Conservation (phyloP, 495 filamentous ascomycete species). For the Tuber microsphaerosporum region DNA sequence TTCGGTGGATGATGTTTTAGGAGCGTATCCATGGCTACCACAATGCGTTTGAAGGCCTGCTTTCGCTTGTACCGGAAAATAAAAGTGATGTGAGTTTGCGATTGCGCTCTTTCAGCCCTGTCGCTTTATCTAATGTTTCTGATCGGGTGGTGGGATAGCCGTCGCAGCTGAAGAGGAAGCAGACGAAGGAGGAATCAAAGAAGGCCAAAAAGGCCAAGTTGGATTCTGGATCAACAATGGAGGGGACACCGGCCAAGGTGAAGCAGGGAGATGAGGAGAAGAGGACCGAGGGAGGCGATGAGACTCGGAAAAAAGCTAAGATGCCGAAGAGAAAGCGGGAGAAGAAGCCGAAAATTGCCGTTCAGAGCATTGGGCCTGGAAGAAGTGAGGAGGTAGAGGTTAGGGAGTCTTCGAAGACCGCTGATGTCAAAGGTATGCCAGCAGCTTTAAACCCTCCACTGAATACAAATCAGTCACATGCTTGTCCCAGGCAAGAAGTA, state of each 20-base stretch:
- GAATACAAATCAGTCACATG: slow-evolving; percentile 41
- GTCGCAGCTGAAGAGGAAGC: slow-evolving; percentile 42
- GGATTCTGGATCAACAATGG: slow-evolving; percentile 42
- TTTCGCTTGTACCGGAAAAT: slow-evolving; percentile 88
- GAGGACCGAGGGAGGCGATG: slow-evolving; percentile 42
- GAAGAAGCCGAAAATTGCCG: slow-evolving; percentile 35
- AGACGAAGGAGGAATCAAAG: slow-evolving; percentile 43
- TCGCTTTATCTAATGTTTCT: not conserved
- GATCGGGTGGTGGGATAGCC: not conserved
- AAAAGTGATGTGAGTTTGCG: slow-evolving; percentile 61
- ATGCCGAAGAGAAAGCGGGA: slow-evolving; percentile 50
- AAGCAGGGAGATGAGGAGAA: slow-evolving; percentile 42
- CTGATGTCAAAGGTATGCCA: slow-evolving; percentile 25
- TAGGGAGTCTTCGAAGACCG: slow-evolving; percentile 43
- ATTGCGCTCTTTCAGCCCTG: not conserved
- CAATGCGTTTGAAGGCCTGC: slow-evolving; percentile 78
- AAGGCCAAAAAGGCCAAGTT: slow-evolving; percentile 53
- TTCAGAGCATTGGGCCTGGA: slow-evolving; percentile 34
- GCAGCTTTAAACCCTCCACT: not conserved
- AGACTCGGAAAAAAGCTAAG: slow-evolving; percentile 42
- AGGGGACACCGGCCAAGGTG: slow-evolving; percentile 43
- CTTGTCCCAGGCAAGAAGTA: no score
- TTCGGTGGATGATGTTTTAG: slow-evolving; percentile 45
- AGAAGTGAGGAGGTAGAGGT: slow-evolving; percentile 46
- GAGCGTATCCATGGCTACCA: slow-evolving; percentile 79